Base-by-base conservation (phyloP, 306 rosid genomes). In the Dicorynia guianensis region DNA sequence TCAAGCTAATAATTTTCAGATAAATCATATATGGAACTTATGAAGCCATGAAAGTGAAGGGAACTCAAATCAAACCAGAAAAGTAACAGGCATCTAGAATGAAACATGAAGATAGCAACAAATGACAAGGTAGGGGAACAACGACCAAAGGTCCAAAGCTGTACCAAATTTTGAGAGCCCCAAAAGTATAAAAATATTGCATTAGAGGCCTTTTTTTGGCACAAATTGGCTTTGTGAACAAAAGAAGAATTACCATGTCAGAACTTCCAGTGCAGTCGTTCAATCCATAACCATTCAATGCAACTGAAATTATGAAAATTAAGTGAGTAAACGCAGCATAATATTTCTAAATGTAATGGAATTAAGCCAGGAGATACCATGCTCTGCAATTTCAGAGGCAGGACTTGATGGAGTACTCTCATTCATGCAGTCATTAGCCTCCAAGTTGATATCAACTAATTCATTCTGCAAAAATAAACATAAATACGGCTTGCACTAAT, bases 321-420 rank as follows among this genome's bases (percentile, higher is more conserved):
- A 38, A 75, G 76, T 85, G 30, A 82, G 80, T 65, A 69, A 57
- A 79, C 38, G 25, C 75, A 81, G 68, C 46, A 55, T 47, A 42
- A 72, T 56, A 53, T 63, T 75, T 72, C 39, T 35, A 77, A 53
- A 60, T 14, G 40, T 12, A 33, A 48, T 43, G 50, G 35, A 59
- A 69, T 64, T 48, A 47, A 76, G 44, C 78, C 48, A 79, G 63
- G 69, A 71, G 65, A 83, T 84, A 54, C 83, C 86, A 84, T 88
- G 86, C 55, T 82, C 86, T 60, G 64, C 84, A 75, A 72, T 63
- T 74, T 80, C 91, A 56, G 93, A 87, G 17, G 82, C 79, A 78
- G 92, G 73, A 83, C 90, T 89, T 67, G 86, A 85, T 60, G 86
- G 76, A 73, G 84, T 73, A 82, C 86, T 69, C 82, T 68, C 91